Percentiles rank a stretch among this genome's conserved stretches.
Evolutionary conservation across 2,329 filamentous ascomycete genomes (phyloP).

Genomic region (Epichloe uncinata): DNA sequence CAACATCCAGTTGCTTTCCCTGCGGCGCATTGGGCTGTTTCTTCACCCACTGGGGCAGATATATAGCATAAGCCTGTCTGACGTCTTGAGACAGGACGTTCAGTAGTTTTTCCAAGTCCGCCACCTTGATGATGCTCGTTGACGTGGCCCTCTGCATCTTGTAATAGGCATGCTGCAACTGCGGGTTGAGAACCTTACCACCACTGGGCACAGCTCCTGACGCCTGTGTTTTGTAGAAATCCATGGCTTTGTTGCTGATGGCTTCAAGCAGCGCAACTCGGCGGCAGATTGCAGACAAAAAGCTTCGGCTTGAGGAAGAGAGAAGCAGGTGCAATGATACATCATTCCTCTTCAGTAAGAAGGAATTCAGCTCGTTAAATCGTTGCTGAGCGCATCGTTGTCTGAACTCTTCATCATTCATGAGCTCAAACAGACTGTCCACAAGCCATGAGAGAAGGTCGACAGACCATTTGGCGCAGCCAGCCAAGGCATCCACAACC

Average conservation of each 20-base stretch:
- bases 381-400: constrained; percentile 33
- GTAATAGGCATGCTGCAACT: constrained; percentile 43
- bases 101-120: constrained; percentile 50
- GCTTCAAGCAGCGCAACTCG: constrained; percentile 45
- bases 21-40: constrained; percentile 33
- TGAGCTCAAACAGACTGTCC: constrained; percentile 44
- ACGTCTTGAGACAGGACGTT: constrained; percentile 34
- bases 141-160: constrained; percentile 38
- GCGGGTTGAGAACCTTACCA: constrained; percentile 30
- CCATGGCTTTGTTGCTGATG: constrained; percentile 34
- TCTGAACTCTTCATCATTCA: constrained; percentile 38
- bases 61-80: constrained; percentile 34
- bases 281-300: constrained; percentile 56
- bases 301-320: constrained; percentile 59
- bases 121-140: constrained; percentile 40
- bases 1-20: constrained; percentile 28
- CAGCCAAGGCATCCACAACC: constrained; percentile 57
- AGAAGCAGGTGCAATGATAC: constrained; percentile 52
- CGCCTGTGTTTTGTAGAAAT: constrained; percentile 35
- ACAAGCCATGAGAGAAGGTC: constrained; percentile 53
- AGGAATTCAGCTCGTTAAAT: constrained; percentile 34
- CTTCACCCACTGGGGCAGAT: constrained; percentile 29
- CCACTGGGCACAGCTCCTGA: constrained; percentile 24
- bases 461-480: constrained; percentile 66
- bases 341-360: constrained; percentile 41